These are phyloP conservation scores for Phaseolus coccineus DNA, from an alignment of 331 rosid genomes.

Conservation along the genomic window DNA sequence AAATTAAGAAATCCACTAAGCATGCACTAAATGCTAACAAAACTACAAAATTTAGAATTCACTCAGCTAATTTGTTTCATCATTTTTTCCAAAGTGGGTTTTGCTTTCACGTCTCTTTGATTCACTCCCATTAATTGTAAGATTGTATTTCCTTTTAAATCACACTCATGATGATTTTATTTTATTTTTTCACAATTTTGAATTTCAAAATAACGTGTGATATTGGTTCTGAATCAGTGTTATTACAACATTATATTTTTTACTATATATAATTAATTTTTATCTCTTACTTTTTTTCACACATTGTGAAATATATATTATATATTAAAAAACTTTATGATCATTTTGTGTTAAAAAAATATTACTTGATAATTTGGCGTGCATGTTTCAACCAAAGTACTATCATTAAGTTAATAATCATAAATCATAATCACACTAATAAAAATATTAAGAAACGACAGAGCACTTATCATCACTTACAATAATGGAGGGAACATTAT, in stretches of 20 bases:
- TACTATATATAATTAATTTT: no score
- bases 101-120: not conserved
- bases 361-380: no score
- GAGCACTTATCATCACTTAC: not conserved
- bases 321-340: no score
- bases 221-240: no score
- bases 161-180: no score
- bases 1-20: not conserved
- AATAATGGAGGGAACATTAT: slow-evolving; percentile 11
- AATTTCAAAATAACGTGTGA: no score
- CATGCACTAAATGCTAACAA: not conserved
- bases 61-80: not conserved
- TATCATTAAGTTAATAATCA: not conserved
- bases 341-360: no score
- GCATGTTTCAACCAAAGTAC: not conserved
- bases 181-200: no score
- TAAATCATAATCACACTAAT: not conserved
- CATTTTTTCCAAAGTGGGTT: not conserved
- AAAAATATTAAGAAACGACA: not conserved
- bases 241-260: no score
- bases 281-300: no score
- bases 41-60: not conserved
- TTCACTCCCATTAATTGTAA: not conserved
- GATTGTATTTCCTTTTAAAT: no score
- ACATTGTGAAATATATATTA: no score